Conservation (phyloP, 371 early-diverging fungal species). For the Chytridium lagenaria region DNA sequence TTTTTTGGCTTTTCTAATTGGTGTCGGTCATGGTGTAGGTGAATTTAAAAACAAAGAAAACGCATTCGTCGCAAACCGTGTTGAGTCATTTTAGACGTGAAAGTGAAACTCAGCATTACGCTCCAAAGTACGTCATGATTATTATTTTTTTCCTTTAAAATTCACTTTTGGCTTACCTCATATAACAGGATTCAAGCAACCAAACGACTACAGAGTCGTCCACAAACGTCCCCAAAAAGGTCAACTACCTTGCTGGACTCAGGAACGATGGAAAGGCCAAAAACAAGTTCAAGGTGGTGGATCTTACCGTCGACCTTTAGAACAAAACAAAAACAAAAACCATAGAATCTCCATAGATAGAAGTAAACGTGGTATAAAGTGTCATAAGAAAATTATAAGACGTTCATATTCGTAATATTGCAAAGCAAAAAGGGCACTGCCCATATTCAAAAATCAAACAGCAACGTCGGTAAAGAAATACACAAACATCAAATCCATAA, state of each 20-base stretch:
- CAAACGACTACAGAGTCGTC: constrained; percentile 48
- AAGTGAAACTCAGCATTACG: constrained; percentile 60
- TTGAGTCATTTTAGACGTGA: constrained; percentile 54
- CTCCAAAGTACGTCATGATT: constrained; percentile 45
- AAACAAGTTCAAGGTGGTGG: constrained; percentile 45
- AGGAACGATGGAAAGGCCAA: constrained; percentile 38
- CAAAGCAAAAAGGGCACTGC: too few species aligned
- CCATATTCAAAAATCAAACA: too few species aligned
- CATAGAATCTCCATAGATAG: too few species aligned
- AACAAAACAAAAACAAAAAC: constrained; percentile 5
- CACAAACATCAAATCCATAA: background rate
- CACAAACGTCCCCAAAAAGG: constrained; percentile 47
- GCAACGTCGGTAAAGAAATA: too few species aligned
- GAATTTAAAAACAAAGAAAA: constrained; percentile 56
- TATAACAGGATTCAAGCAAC: constrained; percentile 36
- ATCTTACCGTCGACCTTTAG: constrained; percentile 48
- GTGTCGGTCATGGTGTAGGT: constrained; percentile 28
- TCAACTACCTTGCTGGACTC: constrained; percentile 49
- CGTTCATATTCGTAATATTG: too few species aligned
- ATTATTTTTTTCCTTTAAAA: constrained; percentile 5
- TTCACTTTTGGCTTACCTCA: background rate
- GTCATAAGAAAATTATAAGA: too few species aligned
- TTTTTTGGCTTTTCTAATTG: background rate
- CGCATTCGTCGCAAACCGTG: constrained; percentile 58
- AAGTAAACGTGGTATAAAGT: background rate